phyloP scores from a whole-genome alignment of 805 yeast genomes.

The Metschnikowia amazonensis region DNA sequence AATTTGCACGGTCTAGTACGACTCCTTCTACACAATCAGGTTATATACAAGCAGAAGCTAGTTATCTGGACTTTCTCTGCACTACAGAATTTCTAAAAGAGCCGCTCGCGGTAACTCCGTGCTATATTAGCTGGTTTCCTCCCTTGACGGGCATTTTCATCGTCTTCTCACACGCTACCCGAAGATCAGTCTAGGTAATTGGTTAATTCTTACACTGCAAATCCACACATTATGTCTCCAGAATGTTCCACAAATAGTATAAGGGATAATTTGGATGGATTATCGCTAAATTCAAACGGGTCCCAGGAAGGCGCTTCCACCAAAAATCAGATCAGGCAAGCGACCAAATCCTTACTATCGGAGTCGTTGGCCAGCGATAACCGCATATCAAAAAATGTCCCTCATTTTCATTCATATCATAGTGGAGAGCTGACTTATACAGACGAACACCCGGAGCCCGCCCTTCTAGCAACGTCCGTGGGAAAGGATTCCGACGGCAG shows the following conservation, averaged over 20 bases:
- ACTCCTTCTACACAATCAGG: background rate
- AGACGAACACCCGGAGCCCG: constrained; percentile 44
- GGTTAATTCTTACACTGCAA: background rate
- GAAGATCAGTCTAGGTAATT: background rate
- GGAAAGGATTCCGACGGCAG: constrained; percentile 40
- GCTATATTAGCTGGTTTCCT: background rate
- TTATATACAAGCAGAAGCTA: background rate
- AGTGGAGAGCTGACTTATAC: constrained; percentile 18
- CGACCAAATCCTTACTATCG: constrained; percentile 24
- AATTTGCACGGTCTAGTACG: constrained; percentile 1
- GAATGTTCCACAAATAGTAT: constrained; percentile 16
- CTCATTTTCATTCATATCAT: constrained; percentile 6
- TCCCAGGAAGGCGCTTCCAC: constrained; percentile 6
- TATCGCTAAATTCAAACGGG: constrained; percentile 11
- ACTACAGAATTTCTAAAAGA: background rate
- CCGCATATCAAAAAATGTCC: background rate
- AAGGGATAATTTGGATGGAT: constrained; percentile 18
- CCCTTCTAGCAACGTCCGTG: constrained; percentile 40
- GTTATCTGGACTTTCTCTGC: background rate
- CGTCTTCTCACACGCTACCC: background rate
- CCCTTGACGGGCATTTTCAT: background rate
- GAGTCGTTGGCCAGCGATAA: constrained; percentile 26
- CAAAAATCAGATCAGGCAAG: constrained; percentile 7
- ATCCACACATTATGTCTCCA: constrained; percentile 11
- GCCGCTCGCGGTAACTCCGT: background rate